Percentiles rank a stretch among this genome's conserved stretches.
Conservation (phyloP, 2,329 filamentous ascomycete genomes). For the Penicillium sp. region DNA sequence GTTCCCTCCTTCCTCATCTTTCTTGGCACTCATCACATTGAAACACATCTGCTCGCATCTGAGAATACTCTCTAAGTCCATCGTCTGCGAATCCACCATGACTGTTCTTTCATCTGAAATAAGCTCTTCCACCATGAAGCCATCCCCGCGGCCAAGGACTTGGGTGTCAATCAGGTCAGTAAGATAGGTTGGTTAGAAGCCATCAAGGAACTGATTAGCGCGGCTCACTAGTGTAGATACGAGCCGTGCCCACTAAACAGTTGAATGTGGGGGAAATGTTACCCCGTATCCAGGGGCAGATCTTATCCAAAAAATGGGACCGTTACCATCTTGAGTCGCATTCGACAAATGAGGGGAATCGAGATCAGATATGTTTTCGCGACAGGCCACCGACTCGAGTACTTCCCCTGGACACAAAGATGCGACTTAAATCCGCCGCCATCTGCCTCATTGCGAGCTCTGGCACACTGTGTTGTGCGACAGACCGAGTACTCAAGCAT, state of each 20-base stretch:
- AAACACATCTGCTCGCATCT: too few relatives aligned
- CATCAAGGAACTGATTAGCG: too few relatives aligned
- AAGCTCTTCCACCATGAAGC: too few relatives aligned
- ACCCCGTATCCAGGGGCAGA: neutral
- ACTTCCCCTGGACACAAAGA: neutral
- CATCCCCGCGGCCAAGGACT: too few relatives aligned
- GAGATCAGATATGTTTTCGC: neutral
- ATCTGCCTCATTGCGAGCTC: neutral
- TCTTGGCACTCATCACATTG: too few relatives aligned
- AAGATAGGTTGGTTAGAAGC: too few relatives aligned
- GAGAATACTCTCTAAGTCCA: too few relatives aligned
- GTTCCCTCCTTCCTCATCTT: too few relatives aligned
- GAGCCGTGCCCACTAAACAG: neutral
- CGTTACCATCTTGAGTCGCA: neutral
- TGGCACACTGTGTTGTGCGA: neutral
- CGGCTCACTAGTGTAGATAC: too few relatives aligned
- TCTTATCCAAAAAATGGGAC: neutral
- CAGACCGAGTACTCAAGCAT: constrained; percentile 4
- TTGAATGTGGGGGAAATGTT: neutral
- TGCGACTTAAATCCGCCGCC: neutral
- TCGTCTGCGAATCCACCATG: too few relatives aligned
- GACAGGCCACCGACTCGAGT: neutral
- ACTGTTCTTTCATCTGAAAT: too few relatives aligned
- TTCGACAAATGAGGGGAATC: neutral
- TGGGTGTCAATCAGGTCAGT: too few relatives aligned